Percentiles rank a stretch among this genome's conserved stretches.
Evolutionary conservation across 192 early-diverging fungal genomes (phyloP).

Genomic region (Entophlyctis helioformis): DNA sequence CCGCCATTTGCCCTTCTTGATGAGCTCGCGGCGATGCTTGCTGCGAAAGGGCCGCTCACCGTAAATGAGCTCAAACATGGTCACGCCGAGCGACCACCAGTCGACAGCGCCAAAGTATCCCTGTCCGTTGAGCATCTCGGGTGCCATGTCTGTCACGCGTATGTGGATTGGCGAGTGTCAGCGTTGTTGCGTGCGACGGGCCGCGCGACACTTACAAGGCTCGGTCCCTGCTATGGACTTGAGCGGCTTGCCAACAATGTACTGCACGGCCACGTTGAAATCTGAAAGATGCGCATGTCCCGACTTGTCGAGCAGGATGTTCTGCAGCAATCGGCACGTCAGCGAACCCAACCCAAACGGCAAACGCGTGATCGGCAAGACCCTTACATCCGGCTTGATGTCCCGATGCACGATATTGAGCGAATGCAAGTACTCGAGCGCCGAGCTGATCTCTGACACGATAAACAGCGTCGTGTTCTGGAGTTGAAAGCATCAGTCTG

Average conservation of each 20-base stretch:
- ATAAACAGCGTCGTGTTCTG: slow-evolving; percentile 3
- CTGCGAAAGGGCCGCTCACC: slow-evolving; percentile 34
- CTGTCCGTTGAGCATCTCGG: slow-evolving; percentile 22
- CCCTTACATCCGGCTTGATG: slow-evolving; percentile 61
- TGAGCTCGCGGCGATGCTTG: slow-evolving; percentile 15
- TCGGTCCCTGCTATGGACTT: slow-evolving; percentile 30
- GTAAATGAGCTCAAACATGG: slow-evolving; percentile 80
- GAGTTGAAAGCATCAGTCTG: no score
- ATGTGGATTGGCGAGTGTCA: no score
- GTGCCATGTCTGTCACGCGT: slow-evolving; percentile 27
- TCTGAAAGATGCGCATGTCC: slow-evolving; percentile 41
- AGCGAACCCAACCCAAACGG: slow-evolving; percentile 22
- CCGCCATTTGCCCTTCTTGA: slow-evolving; percentile 16
- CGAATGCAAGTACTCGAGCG: slow-evolving; percentile 56
- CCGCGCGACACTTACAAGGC: slow-evolving; percentile 1
- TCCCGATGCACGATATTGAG: slow-evolving; percentile 60
- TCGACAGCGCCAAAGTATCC: no score
- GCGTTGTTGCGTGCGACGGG: no score
- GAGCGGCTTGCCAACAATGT: slow-evolving; percentile 19
- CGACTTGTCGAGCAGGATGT: slow-evolving; percentile 25
- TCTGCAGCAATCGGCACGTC: background rate
- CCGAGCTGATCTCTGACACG: slow-evolving; percentile 39
- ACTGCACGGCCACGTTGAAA: slow-evolving; percentile 42
- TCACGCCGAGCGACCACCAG: slow-evolving; percentile 89
- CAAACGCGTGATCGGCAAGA: background rate